phyloP scores from a whole-genome alignment of 2,329 filamentous ascomycete species.

The Lomentospora prolificans region DNA sequence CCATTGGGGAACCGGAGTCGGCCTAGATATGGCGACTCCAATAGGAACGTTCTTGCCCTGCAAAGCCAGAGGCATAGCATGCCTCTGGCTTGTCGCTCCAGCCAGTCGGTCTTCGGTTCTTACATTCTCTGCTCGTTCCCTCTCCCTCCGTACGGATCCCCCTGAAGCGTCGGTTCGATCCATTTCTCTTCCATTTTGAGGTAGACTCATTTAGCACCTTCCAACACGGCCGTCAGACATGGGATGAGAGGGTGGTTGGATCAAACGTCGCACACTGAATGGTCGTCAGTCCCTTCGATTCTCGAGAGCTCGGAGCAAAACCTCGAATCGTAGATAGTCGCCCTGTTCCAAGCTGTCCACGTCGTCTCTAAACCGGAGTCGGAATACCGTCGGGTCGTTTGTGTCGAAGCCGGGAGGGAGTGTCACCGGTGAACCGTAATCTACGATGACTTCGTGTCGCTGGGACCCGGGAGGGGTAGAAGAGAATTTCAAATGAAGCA shows the following conservation, averaged over 20 bases:
- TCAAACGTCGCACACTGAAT: background rate
- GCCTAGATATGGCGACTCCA: slow-evolving; percentile 41
- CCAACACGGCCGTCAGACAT: slow-evolving; percentile 5
- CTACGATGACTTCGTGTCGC: no score
- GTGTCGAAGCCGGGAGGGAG: no score
- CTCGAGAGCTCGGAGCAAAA: background rate
- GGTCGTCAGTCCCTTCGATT: background rate
- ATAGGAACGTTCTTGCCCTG: slow-evolving; percentile 25
- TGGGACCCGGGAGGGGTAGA: no score
- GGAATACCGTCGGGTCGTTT: background rate
- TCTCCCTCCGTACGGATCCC: slow-evolving; percentile 44
- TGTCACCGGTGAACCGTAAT: no score
- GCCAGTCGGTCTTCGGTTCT: slow-evolving; percentile 18
- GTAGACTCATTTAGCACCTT: slow-evolving; percentile 40
- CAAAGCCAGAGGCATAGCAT: slow-evolving; percentile 22
- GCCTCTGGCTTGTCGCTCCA: slow-evolving; percentile 17
- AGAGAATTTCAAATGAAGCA: no score
- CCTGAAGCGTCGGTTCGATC: slow-evolving; percentile 31
- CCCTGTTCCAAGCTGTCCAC: background rate
- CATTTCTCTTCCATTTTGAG: slow-evolving; percentile 44
- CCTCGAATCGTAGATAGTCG: background rate
- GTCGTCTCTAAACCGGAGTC: background rate
- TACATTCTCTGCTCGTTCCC: slow-evolving; percentile 39
- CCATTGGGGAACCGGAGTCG: slow-evolving; percentile 41
- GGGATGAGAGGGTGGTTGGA: background rate